Percentiles rank a stretch among this genome's conserved stretches.
Conservation (phyloP, 768 basidiomycete genomes). For the Leccinum ochraceum region DNA sequence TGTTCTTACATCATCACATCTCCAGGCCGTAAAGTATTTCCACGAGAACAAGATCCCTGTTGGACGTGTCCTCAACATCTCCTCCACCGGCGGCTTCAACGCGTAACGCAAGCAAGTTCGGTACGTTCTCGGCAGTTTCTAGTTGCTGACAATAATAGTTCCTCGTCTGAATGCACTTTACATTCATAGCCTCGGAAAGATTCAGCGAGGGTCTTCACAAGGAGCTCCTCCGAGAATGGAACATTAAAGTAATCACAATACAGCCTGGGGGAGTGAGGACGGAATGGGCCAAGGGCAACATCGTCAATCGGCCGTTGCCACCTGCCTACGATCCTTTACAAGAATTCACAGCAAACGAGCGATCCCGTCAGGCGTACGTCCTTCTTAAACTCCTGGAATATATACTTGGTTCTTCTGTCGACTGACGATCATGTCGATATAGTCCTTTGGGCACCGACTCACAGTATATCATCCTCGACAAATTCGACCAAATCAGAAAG, state of each 20-base stretch:
- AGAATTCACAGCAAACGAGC: background rate
- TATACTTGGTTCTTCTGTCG: background rate
- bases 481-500: constrained; percentile 18
- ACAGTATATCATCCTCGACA: constrained; percentile 17
- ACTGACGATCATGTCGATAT: constrained; percentile 10
- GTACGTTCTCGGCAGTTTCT: constrained; percentile 1
- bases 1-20: background rate
- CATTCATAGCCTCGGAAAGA: constrained; percentile 27
- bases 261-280: constrained; percentile 25
- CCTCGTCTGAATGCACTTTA: background rate
- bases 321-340: constrained; percentile 18
- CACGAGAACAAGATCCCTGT: constrained; percentile 27
- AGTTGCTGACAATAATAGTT: too few species aligned
- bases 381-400: background rate
- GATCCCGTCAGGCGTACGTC: constrained; percentile 19
- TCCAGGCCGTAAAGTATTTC: constrained; percentile 31
- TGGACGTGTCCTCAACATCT: constrained; percentile 25
- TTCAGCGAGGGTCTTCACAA: constrained; percentile 26
- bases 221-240: constrained; percentile 28
- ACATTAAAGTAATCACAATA: constrained; percentile 24
- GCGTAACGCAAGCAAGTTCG: constrained; percentile 25
- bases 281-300: constrained; percentile 21
- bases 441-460: constrained; percentile 24
- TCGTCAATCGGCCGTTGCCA: constrained; percentile 17
- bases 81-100: constrained; percentile 21